Evolutionary conservation across 148 eudicot species (phyloP), one percentile per base, ranked within the genome.

Genomic region (Arbutus unedo): DNA sequence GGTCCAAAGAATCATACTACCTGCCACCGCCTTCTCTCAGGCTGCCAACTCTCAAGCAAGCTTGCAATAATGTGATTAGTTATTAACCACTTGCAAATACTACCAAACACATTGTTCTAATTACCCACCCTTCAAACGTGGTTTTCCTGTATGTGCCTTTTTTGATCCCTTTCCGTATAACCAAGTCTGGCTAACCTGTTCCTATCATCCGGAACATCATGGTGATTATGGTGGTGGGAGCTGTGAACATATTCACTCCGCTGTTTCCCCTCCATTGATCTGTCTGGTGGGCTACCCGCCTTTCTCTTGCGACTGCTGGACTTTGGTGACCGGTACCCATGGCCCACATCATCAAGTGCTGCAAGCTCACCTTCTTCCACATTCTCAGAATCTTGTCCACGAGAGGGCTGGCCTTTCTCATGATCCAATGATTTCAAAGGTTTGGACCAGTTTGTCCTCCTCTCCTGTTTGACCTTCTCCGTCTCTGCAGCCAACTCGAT

Each of bases 281-380:
- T 91, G 66, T 92, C 98, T 0, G 79, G 84, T 31, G 97, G 91
- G 73, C 96, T 91, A 45, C 88, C 90, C 8, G 91, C 87, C 89
- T 89, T 96, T 85, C 97, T 92, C 89, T 96, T 96, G 67, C 92
- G 93, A 56, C 78, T 88, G 83, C 78, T 85, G 43, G 88, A 81
- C 89, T 88, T 87, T 2, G 96, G 96, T 19, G 95, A 92, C 68
- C 80, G 91, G 81, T 91, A 81, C 50, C 87, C 94, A 87, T 91
- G 86, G 71, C 75, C 90, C 60, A 87, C 84, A 84, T 88, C 90
- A 79, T 90, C 96, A 74, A 86, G 84, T 70, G 87, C 90, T 50
- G 92, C 90, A 70, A 95, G 84, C 85, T 95, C 98, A 76, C 98
- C 98, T 87, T 95, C 97, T 90, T 93, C 98, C 25, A 91, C 97